Percentiles rank a stretch among this genome's conserved stretches.
Conservation (phyloP, 2,329 filamentous ascomycete species). For the Aspergillus quadrilineatus region DNA sequence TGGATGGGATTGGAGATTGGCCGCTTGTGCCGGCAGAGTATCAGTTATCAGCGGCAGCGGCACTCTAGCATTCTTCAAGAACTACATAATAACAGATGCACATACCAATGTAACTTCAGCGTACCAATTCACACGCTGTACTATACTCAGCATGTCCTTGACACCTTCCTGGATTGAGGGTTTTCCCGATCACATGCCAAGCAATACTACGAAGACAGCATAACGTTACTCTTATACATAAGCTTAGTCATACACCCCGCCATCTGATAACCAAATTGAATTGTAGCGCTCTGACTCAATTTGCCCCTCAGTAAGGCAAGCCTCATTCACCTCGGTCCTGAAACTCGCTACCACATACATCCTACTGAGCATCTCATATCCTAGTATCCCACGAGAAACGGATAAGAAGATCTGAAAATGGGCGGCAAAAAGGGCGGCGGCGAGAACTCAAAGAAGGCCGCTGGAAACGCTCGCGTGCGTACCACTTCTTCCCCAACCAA, state of each 20-base stretch:
- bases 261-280: conserved; percentile 2
- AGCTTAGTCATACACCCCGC: conserved; percentile 12
- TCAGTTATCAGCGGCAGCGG: background rate
- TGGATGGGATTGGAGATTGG: conserved; percentile 53
- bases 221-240: background rate
- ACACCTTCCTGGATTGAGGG: background rate
- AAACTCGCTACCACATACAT: background rate
- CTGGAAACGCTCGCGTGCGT: conserved; percentile 69
- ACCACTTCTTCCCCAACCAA: background rate
- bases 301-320: background rate
- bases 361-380: background rate
- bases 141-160: background rate
- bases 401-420: conserved; percentile 51
- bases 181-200: background rate
- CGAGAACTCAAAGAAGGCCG: conserved; percentile 84
- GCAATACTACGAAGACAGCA: background rate
- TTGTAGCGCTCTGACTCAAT: conserved; percentile 1
- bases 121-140: background rate
- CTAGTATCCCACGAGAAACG: background rate
- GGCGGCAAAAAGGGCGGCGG: conserved; percentile 65
- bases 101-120: background rate
- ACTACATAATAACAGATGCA: background rate
- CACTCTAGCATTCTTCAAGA: background rate
- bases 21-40: conserved; percentile 29
- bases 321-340: background rate